These are phyloP conservation scores for Dactylonectria macrodidyma DNA, from an alignment of 2,329 filamentous ascomycete species.

Conservation along the genomic window DNA sequence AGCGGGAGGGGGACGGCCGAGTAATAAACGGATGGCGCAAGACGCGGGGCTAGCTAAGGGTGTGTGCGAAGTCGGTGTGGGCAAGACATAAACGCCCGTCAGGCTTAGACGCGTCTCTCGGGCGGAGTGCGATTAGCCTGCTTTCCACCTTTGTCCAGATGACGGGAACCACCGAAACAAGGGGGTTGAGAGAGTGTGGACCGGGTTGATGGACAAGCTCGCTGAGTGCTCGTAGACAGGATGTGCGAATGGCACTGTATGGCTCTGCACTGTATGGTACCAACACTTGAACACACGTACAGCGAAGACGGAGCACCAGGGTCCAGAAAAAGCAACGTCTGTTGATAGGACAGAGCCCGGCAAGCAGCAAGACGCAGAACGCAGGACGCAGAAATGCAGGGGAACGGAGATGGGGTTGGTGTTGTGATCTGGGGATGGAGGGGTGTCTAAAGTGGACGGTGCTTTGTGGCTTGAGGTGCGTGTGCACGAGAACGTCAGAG, in stretches of 20 bases:
- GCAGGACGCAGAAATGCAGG: slow-evolving; percentile 20
- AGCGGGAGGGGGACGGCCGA: slow-evolving; percentile 14
- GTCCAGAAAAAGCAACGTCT: slow-evolving; percentile 15
- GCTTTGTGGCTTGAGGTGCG: slow-evolving; percentile 6
- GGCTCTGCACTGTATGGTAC: slow-evolving; percentile 15
- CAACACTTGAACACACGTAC: slow-evolving; percentile 4
- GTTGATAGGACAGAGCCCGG: slow-evolving; percentile 22
- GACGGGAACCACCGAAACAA: slow-evolving; percentile 10
- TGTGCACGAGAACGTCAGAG: slow-evolving; percentile 24
- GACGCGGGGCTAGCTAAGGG: slow-evolving; percentile 11
- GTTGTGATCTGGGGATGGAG: slow-evolving; percentile 29
- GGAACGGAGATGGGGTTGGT: slow-evolving; percentile 29
- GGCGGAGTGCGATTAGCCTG: slow-evolving; percentile 20
- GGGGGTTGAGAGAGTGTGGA: slow-evolving; percentile 15
- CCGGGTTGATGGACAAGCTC: slow-evolving; percentile 11
- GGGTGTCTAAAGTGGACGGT: slow-evolving; percentile 14
- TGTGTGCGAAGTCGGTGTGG: slow-evolving; percentile 15
- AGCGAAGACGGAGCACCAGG: slow-evolving; percentile 20
- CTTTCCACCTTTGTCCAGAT: slow-evolving; percentile 17
- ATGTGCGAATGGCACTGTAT: slow-evolving; percentile 13
- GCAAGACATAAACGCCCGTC: slow-evolving; percentile 16
- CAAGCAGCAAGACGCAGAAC: slow-evolving; percentile 7
- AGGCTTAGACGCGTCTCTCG: slow-evolving; percentile 28
- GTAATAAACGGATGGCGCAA: slow-evolving; percentile 31
- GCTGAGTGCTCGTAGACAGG: slow-evolving; percentile 12